A percentile compares a stretch with the other conserved stretches of the same genome.
Conservation (phyloP, 495 filamentous ascomycete genomes). For the Cercophora newfieldiana region DNA sequence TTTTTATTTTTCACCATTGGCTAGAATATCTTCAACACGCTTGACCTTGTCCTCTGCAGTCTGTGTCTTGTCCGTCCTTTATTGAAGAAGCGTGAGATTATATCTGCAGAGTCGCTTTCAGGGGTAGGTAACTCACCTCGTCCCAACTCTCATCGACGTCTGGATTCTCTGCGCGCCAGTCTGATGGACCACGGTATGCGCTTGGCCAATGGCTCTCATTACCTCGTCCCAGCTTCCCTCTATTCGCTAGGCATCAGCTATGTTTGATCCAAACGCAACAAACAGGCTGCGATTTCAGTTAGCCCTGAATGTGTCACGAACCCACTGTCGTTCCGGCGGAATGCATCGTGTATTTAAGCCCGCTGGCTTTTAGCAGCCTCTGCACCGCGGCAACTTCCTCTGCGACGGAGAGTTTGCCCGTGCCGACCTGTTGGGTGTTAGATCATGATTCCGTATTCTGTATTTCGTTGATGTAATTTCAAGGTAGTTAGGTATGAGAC, state of each 20-base stretch:
- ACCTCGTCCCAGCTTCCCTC: conserved; percentile 92
- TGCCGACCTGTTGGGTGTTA: conserved; percentile 64
- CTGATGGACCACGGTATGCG: conserved; percentile 79
- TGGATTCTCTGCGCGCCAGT: conserved; percentile 82
- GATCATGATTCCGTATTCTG: neutral
- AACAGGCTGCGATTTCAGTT: too few relatives aligned
- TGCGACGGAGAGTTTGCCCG: conserved; percentile 76
- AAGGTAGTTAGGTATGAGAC: neutral
- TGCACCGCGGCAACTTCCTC: conserved; percentile 88
- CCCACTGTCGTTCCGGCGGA: conserved; percentile 90
- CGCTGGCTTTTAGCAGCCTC: conserved; percentile 74
- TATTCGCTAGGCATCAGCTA: conserved; percentile 33
- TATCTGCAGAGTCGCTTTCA: neutral
- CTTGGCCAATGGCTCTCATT: conserved; percentile 85
- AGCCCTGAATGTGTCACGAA: too few relatives aligned
- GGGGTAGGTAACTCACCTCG: conserved; percentile 56
- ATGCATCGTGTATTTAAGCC: conserved; percentile 83
- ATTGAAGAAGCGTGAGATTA: neutral
- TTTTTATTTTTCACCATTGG: conserved; percentile 21
- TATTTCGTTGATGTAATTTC: neutral
- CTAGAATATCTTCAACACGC: conserved; percentile 45
- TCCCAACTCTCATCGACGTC: conserved; percentile 83
- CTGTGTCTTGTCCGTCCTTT: conserved; percentile 51
- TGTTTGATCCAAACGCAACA: too few relatives aligned
- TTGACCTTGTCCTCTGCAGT: conserved; percentile 50